Base-by-base conservation (phyloP, 2,329 filamentous ascomycete species). In the Aspergillus ruber region DNA sequence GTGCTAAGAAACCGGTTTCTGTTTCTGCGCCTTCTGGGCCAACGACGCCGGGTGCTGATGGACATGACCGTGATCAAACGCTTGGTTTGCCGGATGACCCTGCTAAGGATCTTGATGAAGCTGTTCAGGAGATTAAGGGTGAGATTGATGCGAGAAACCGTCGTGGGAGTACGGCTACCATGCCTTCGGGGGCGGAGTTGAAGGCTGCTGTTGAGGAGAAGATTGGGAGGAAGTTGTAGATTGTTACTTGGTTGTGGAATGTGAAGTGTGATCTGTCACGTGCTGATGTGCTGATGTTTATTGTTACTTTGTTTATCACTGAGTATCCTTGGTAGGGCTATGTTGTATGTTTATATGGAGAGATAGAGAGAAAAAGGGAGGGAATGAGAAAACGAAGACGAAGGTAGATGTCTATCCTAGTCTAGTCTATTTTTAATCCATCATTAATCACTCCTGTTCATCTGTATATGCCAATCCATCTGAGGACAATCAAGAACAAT, bases 21-120 rank as follows among this genome's bases (percentile, higher is more conserved):
- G 9, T 29, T 29, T 29, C 25, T 29, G 25, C 25, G 25, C 25
- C 25, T 29, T 4, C 25, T 29, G 25, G 25, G 25, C 25, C 25
- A 29, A 29, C 25, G 25, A 29, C 25, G 9, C 25, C 25, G 25
- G 72, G 66, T 54, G 61, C 63, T 12, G 66, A 69, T 8, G 84
- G 82, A 59, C 73, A 76, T 15, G 83, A 88, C 13, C 75, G 74
- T 41, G 77, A 82, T 46, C 86, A 87, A 0, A 77, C 88, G 2
- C 71, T 95, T 5, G 91, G 91, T 21, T 75, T 97, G 33, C 85
- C 88, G 1, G 82, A 82, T 53, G 90, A 96, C 63, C 83, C 83
- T 0, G 82, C 83, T 46, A 74, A 75, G 23, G 89, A 94, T 57
- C 76, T 94, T 43, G 84, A 87, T 49, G 88, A 93, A 60, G 86